Evolutionary conservation across 345 rosid genomes (phyloP).

Genomic region (Salix purpurea): DNA sequence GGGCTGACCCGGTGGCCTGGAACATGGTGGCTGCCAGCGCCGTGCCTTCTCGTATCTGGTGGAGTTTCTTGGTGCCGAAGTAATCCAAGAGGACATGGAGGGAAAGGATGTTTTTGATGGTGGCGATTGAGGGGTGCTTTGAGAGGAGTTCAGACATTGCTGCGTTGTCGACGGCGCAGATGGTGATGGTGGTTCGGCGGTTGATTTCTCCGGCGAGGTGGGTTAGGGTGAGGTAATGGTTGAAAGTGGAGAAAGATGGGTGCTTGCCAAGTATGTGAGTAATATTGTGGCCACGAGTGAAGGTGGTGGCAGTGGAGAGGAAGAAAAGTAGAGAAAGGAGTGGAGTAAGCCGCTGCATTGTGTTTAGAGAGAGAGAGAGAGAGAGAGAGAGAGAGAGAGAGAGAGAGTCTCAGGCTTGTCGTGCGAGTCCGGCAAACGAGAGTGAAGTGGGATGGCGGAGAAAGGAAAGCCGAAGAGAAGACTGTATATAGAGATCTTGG

Average conservation of each 20-base stretch:
- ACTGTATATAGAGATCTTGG: neutral
- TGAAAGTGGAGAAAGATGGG: conserved; percentile 80
- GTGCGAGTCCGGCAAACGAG: no score
- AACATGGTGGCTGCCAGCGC: conserved; percentile 90
- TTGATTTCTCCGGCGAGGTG: conserved; percentile 91
- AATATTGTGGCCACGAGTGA: conserved; percentile 62
- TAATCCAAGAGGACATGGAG: conserved; percentile 89
- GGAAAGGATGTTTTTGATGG: conserved; percentile 83
- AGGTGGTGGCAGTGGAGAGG: conserved; percentile 18
- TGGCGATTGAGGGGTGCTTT: conserved; percentile 52
- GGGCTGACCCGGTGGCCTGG: conserved; percentile 86
- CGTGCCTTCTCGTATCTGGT: conserved; percentile 79
- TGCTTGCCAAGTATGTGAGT: conserved; percentile 63
- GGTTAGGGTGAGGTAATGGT: conserved; percentile 68
- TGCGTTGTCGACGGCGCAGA: conserved; percentile 74
- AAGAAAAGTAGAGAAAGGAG: conserved; percentile 24
- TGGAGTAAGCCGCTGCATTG: conserved; percentile 26
- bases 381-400: neutral
- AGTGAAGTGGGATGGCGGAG: neutral
- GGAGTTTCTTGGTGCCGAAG: conserved; percentile 86
- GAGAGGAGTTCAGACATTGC: conserved; percentile 68
- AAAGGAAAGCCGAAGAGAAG: neutral
- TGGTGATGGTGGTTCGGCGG: conserved; percentile 74
- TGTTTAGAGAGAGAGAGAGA: neutral
- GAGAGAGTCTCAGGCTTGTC: neutral